These are phyloP conservation scores for Mycena metata DNA, from an alignment of 768 basidiomycete species.

Conservation along the genomic window DNA sequence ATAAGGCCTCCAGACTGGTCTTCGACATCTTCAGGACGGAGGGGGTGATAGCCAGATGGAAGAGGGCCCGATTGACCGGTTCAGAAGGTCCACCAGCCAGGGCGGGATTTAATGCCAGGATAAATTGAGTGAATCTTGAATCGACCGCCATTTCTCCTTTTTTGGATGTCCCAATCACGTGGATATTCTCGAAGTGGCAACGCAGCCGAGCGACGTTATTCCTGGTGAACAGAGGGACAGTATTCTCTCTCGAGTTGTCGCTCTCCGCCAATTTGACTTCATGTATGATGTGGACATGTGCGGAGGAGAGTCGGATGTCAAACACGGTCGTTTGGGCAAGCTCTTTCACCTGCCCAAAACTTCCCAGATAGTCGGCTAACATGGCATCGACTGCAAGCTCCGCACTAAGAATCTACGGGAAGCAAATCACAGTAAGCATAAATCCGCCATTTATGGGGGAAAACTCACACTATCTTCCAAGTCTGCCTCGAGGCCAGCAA, in stretches of 20 bases:
- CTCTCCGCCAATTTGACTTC: slow-evolving; percentile 56
- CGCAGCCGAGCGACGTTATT: slow-evolving; percentile 20
- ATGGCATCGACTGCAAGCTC: slow-evolving; percentile 59
- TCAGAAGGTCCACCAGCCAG: slow-evolving; percentile 6
- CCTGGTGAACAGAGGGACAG: slow-evolving; percentile 31
- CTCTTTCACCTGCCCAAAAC: slow-evolving; percentile 44
- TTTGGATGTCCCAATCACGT: slow-evolving; percentile 18
- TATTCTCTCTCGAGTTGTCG: slow-evolving; percentile 42
- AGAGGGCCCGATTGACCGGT: background rate
- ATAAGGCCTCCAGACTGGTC: slow-evolving; percentile 5
- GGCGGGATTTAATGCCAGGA: slow-evolving; percentile 15
- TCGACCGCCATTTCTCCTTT: slow-evolving; percentile 4
- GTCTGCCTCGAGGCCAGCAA: slow-evolving; percentile 62
- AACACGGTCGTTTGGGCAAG: slow-evolving; percentile 47
- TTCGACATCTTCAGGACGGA: slow-evolving; percentile 18
- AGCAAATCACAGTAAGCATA: slow-evolving; percentile 6
- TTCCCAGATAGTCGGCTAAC: slow-evolving; percentile 55
- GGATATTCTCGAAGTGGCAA: slow-evolving; percentile 15
- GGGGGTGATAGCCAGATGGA: slow-evolving; percentile 16
- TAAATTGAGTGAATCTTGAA: slow-evolving; percentile 17
- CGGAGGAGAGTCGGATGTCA: slow-evolving; percentile 57
- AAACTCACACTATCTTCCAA: slow-evolving; percentile 59
- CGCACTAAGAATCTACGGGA: slow-evolving; percentile 48
- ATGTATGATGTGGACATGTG: slow-evolving; percentile 61
- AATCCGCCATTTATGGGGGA: slow-evolving; percentile 2